A percentile compares a stretch with the other conserved stretches of the same genome.
These are phyloP conservation scores for Dichotomopilus funicola DNA, from an alignment of 2,329 filamentous ascomycete genomes.

Conservation along the genomic window DNA sequence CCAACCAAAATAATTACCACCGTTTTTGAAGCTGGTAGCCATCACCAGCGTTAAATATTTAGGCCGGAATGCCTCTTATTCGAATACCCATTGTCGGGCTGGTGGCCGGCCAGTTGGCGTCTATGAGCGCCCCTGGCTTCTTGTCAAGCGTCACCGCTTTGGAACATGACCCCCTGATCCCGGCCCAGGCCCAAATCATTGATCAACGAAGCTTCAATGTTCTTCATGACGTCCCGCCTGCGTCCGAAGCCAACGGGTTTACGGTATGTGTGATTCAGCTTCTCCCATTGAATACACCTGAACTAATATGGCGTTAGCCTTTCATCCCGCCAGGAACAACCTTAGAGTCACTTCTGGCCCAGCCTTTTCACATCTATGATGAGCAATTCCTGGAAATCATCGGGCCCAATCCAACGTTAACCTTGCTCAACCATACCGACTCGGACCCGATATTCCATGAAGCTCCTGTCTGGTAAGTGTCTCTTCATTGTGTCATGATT, in stretches of 20 bases:
- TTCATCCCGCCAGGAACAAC: slow-evolving; percentile 41
- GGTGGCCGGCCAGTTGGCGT: not conserved
- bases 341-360: slow-evolving; percentile 31
- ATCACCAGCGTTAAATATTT: not conserved
- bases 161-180: not conserved
- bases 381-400: slow-evolving; percentile 45
- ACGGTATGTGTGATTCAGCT: slow-evolving; percentile 22
- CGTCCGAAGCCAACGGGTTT: slow-evolving; percentile 31
- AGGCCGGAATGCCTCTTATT: not conserved
- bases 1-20: too few relatives aligned
- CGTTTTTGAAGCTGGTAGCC: too few relatives aligned
- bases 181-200: slow-evolving; percentile 35
- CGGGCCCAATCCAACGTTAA: slow-evolving; percentile 42
- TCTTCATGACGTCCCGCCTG: slow-evolving; percentile 33
- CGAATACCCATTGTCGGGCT: not conserved
- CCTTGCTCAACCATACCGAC: slow-evolving; percentile 40
- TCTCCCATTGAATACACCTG: slow-evolving; percentile 16
- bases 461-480: slow-evolving; percentile 45
- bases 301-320: slow-evolving; percentile 12
- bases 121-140: not conserved
- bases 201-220: slow-evolving; percentile 40
- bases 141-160: not conserved
- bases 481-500: not conserved
- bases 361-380: slow-evolving; percentile 45
- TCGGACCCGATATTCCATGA: slow-evolving; percentile 48